A percentile compares a stretch with the other conserved stretches of the same genome.
Evolutionary conservation across 495 filamentous ascomycete genomes (phyloP).

Genomic region (Lophium mytilinum): DNA sequence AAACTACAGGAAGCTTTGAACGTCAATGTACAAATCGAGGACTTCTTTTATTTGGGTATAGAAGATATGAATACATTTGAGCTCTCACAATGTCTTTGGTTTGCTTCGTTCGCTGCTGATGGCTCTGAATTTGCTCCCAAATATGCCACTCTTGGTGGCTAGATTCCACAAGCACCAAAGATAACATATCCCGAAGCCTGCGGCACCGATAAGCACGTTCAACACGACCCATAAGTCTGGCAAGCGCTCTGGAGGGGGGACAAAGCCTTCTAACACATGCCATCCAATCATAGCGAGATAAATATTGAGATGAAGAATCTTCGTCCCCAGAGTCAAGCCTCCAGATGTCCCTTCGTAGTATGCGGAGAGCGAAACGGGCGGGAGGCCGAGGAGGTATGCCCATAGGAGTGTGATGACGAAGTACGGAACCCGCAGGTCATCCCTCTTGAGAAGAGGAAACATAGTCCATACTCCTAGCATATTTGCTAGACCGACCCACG

Average conservation of each 20-base stretch:
- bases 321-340: slow-evolving; percentile 45
- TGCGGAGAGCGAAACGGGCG: slow-evolving; percentile 60
- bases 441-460: slow-evolving; percentile 80
- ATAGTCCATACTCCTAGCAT: slow-evolving; percentile 87
- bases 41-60: too few species aligned
- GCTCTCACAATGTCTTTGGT: not conserved
- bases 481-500: slow-evolving; percentile 92
- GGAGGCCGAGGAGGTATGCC: slow-evolving; percentile 82
- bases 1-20: too few species aligned
- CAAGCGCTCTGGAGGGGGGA: slow-evolving; percentile 60
- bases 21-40: too few species aligned
- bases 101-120: slow-evolving; percentile 10
- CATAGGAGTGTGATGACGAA: slow-evolving; percentile 73
- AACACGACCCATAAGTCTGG: slow-evolving; percentile 91
- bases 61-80: too few species aligned
- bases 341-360: slow-evolving; percentile 41
- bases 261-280: slow-evolving; percentile 65
- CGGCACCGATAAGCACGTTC: slow-evolving; percentile 78
- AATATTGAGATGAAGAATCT: slow-evolving; percentile 61
- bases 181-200: slow-evolving; percentile 79
- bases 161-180: slow-evolving; percentile 78
- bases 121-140: slow-evolving; percentile 5
- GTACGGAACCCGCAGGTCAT: slow-evolving; percentile 78
- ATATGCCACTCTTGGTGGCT: slow-evolving; percentile 47
- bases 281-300: slow-evolving; percentile 70